These are phyloP conservation scores for Kockovaella imperatae DNA, from an alignment of 768 basidiomycete genomes.

Conservation along the genomic window DNA sequence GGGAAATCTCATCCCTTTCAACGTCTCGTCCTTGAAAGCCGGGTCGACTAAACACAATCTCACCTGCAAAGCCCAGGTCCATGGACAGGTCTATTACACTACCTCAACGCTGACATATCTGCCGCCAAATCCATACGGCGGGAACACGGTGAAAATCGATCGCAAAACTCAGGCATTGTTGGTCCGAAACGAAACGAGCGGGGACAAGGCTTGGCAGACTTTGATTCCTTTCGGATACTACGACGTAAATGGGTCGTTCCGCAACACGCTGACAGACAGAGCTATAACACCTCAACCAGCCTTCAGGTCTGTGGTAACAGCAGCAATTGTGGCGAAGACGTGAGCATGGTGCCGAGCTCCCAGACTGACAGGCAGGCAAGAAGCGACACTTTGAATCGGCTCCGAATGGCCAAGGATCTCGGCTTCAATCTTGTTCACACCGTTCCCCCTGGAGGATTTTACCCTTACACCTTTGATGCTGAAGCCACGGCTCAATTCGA, in stretches of 20 bases:
- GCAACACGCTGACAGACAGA: too few relatives aligned
- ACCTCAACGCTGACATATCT: conserved; percentile 47
- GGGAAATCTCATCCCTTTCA: conserved; percentile 4
- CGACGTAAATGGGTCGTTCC: conserved; percentile 55
- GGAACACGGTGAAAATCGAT: conserved; percentile 38
- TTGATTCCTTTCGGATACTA: conserved; percentile 56
- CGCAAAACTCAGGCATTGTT: conserved; percentile 28
- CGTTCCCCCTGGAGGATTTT: conserved; percentile 48
- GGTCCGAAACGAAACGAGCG: conserved; percentile 10
- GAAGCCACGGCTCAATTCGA: conserved; percentile 7
- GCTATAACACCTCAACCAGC: too few relatives aligned
- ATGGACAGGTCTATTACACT: conserved; percentile 49
- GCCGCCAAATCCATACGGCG: conserved; percentile 43
- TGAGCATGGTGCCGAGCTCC: too few relatives aligned
- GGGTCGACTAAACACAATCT: not conserved
- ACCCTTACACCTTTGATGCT: conserved; percentile 3
- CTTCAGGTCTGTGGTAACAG: too few relatives aligned
- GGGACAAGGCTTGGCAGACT: conserved; percentile 30
- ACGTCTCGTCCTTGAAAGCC: conserved; percentile 1
- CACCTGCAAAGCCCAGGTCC: conserved; percentile 8
- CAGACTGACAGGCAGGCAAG: too few relatives aligned
- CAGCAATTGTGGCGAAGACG: too few relatives aligned
- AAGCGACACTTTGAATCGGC: too few relatives aligned
- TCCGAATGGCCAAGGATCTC: conserved; percentile 4
- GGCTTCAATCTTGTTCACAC: conserved; percentile 60